Conservation (phyloP, 768 basidiomycete species). For the Russula olivacea region DNA sequence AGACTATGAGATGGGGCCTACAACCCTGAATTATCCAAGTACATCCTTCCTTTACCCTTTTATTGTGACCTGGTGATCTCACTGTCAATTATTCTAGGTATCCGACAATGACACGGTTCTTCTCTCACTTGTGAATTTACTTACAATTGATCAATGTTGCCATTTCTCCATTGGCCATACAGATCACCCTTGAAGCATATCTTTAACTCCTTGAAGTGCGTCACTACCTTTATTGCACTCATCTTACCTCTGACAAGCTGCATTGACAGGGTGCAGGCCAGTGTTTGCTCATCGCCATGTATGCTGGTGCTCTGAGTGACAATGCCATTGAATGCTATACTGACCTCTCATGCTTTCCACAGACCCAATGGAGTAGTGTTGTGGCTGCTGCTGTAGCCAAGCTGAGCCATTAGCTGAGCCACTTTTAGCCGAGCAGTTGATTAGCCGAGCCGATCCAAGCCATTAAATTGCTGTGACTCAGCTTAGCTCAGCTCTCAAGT, state of each 20-base stretch:
- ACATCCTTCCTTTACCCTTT: constrained; percentile 27
- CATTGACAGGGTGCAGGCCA: constrained; percentile 62
- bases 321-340: constrained; percentile 92
- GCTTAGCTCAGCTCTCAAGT: too few relatives aligned
- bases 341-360: constrained; percentile 57
- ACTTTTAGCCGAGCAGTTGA: too few relatives aligned
- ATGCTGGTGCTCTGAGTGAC: constrained; percentile 84
- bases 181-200: constrained; percentile 83
- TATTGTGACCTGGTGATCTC: constrained; percentile 20
- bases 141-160: constrained; percentile 73
- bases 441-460: too few relatives aligned
- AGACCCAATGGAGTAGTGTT: constrained; percentile 55
- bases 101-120: constrained; percentile 76
- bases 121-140: constrained; percentile 88
- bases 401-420: too few relatives aligned
- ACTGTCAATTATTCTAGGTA: constrained; percentile 40
- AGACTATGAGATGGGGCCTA: constrained; percentile 50
- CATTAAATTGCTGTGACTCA: too few relatives aligned
- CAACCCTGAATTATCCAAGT: constrained; percentile 50
- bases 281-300: constrained; percentile 85
- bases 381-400: too few relatives aligned
- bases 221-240: neutral
- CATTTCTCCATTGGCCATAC: constrained; percentile 67
- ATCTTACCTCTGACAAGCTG: neutral
- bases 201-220: constrained; percentile 78